phyloP scores from a whole-genome alignment of 2,329 filamentous ascomycete genomes.

The Paraphaeosphaeria minitans region DNA sequence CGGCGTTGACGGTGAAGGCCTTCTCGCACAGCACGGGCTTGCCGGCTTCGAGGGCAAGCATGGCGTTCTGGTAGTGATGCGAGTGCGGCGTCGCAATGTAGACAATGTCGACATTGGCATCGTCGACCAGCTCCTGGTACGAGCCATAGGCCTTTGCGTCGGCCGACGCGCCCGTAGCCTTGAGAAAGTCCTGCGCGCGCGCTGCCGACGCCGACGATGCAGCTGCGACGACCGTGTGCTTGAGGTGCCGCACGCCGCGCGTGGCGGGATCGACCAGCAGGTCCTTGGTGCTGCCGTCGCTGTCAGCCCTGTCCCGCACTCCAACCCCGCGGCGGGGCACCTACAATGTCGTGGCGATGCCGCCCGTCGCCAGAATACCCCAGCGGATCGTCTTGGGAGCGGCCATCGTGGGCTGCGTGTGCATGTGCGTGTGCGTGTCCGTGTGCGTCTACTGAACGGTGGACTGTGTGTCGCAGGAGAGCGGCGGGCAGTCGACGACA shows the following conservation, averaged over 20 bases:
- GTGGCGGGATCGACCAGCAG: conserved; percentile 73
- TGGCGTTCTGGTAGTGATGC: conserved; percentile 89
- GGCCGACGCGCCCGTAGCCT: conserved; percentile 69
- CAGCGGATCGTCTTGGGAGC: conserved; percentile 47
- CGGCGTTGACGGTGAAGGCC: conserved; percentile 82
- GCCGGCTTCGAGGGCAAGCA: conserved; percentile 80
- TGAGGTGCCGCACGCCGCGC: conserved; percentile 73
- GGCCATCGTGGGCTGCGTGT: conserved; percentile 32
- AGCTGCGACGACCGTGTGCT: conserved; percentile 78
- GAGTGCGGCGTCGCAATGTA: conserved; percentile 91
- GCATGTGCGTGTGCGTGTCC: no score
- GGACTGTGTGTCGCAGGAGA: not conserved
- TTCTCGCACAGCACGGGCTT: conserved; percentile 94
- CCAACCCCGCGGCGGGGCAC: conserved; percentile 26
- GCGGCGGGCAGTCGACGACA: not conserved
- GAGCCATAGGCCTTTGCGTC: conserved; percentile 76
- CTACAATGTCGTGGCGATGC: conserved; percentile 54
- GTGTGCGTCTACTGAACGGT: no score
- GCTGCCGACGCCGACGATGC: conserved; percentile 76
- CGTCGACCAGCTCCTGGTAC: conserved; percentile 79
- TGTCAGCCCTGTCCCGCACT: conserved; percentile 11
- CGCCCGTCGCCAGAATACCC: conserved; percentile 57
- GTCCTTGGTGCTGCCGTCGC: conserved; percentile 63
- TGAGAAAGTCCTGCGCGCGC: conserved; percentile 74
- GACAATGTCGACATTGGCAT: conserved; percentile 80